phyloP scores from a whole-genome alignment of 1,284 basidiomycete genomes.

The Cutaneotrichosporon sp. region DNA sequence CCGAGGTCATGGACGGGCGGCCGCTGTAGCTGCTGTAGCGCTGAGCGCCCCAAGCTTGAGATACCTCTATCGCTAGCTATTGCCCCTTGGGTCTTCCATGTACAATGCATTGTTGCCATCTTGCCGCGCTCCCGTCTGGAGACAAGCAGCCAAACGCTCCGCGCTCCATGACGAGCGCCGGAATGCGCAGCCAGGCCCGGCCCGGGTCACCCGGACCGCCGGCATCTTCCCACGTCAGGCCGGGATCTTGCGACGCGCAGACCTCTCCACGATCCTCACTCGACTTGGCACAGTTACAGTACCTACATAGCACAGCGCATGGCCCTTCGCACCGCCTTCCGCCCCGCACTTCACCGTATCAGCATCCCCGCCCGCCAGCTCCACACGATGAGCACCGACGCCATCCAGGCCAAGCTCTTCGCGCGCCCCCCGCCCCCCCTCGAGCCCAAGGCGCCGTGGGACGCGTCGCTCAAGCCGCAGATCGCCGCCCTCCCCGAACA shows the following conservation, averaged over 20 bases:
- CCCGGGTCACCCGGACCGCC: too few species aligned
- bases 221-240: neutral
- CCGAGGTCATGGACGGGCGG: constrained; percentile 9
- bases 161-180: neutral
- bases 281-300: too few species aligned
- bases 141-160: too few species aligned
- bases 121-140: neutral
- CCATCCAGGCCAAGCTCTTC: constrained; percentile 26
- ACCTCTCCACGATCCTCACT: neutral
- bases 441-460: constrained; percentile 43
- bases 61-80: neutral
- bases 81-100: neutral
- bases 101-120: neutral
- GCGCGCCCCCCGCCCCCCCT: constrained; percentile 37
- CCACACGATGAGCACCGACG: neutral
- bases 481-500: constrained; percentile 40
- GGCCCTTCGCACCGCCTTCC: neutral
- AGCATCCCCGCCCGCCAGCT: too few species aligned
- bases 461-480: constrained; percentile 26
- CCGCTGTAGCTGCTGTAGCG: too few species aligned
- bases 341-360: neutral
- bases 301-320: neutral
- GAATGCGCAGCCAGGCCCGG: neutral
- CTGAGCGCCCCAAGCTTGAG: neutral
- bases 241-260: neutral